Percentiles rank a stretch among this genome's conserved stretches.
Evolutionary conservation across 2,329 filamentous ascomycete species (phyloP).

Genomic region (Fonsecaea monophora): DNA sequence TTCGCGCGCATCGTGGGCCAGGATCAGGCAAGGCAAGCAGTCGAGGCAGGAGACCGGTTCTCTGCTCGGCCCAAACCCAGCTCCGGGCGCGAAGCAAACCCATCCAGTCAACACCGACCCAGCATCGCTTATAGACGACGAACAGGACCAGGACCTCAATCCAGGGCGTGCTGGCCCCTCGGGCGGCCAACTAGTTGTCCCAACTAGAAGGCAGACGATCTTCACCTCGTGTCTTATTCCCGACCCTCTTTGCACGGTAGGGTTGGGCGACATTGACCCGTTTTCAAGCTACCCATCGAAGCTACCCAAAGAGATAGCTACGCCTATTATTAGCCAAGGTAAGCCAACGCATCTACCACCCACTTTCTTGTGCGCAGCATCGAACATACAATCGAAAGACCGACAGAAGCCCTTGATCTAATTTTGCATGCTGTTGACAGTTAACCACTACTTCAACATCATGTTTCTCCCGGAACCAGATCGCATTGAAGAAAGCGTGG

Average conservation of each 20-base stretch:
- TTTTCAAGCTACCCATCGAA: slow-evolving; percentile 19
- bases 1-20: slow-evolving; percentile 19
- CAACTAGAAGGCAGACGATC: slow-evolving; percentile 9
- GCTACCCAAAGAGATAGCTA: slow-evolving; percentile 15
- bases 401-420: not conserved
- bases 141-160: not conserved
- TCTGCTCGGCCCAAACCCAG: not conserved
- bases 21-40: slow-evolving; percentile 20
- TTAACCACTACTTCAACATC: slow-evolving; percentile 19
- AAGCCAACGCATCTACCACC: not conserved
- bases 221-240: not conserved
- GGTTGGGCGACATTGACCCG: slow-evolving; percentile 13
- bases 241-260: slow-evolving; percentile 10
- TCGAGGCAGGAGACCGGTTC: not conserved
- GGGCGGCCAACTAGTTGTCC: slow-evolving; percentile 10
- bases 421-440: slow-evolving; percentile 1
- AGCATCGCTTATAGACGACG: slow-evolving; percentile 3
- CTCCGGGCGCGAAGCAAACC: not conserved
- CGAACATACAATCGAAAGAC: not conserved
- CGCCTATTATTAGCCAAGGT: slow-evolving; percentile 15
- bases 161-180: not conserved
- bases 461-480: slow-evolving; percentile 19
- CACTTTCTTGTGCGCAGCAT: not conserved
- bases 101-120: not conserved
- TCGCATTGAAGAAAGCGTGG: not conserved